These are phyloP conservation scores for Corchorus capsularis DNA, from an alignment of 345 rosid genomes.

Conservation along the genomic window DNA sequence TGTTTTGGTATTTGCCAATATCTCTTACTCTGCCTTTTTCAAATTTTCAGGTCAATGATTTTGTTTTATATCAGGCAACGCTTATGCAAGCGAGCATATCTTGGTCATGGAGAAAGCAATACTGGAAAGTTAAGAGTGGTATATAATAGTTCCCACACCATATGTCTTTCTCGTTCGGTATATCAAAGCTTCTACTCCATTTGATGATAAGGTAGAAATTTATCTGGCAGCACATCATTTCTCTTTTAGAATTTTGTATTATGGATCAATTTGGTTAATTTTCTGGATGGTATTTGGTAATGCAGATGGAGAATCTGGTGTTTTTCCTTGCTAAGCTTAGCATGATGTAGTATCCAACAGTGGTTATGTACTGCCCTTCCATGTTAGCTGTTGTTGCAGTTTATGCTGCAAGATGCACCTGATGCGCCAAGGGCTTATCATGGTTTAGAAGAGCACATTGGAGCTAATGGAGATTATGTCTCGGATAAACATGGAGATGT, in stretches of 20 bases:
- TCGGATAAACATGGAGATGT: too few relatives aligned
- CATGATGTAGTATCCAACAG: conserved; percentile 59
- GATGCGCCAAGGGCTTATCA: too few relatives aligned
- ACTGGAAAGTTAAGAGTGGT: conserved; percentile 74
- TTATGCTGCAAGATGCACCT: conserved; percentile 82
- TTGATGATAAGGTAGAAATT: conserved; percentile 50
- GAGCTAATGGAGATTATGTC: too few relatives aligned
- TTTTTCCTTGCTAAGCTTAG: conserved; percentile 79
- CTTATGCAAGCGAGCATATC: conserved; percentile 71
- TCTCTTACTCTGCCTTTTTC: neutral
- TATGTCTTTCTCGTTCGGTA: conserved; percentile 83
- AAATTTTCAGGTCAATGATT: conserved; percentile 65
- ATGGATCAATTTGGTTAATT: neutral
- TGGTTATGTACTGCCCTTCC: conserved; percentile 51
- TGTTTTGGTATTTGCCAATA: neutral
- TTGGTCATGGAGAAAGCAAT: conserved; percentile 82
- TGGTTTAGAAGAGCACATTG: too few relatives aligned
- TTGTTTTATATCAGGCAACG: conserved; percentile 85
- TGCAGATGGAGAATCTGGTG: conserved; percentile 74
- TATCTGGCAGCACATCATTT: neutral
- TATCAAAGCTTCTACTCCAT: conserved; percentile 68
- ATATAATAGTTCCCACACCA: conserved; percentile 77
- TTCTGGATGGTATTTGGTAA: neutral
- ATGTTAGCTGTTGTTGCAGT: conserved; percentile 88
- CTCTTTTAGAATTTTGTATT: neutral